These are phyloP conservation scores for Cunninghamia lanceolata DNA, from an alignment of 75 land plant genomes.

Conservation along the genomic window DNA sequence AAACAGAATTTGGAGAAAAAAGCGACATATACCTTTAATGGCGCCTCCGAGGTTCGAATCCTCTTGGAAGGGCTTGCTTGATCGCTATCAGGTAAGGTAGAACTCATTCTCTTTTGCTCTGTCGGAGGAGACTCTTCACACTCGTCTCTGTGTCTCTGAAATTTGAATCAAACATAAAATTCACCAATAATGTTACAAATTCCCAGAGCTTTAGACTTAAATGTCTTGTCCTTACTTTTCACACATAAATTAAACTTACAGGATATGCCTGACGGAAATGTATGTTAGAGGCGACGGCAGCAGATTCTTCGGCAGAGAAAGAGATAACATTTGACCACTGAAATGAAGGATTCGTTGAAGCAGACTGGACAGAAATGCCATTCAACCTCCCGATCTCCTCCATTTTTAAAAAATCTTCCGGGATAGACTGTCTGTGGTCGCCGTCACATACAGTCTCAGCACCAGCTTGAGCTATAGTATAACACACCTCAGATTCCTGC, in stretches of 20 bases:
- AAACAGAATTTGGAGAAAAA: not conserved
- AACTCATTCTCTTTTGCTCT: not conserved
- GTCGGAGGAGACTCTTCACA: not conserved
- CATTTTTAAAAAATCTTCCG: constrained; percentile 1
- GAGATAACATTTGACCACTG: not conserved
- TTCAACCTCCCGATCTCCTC: not conserved
- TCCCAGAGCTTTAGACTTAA: not conserved
- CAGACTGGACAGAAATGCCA: not conserved
- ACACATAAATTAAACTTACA: not conserved
- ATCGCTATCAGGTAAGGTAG: not conserved
- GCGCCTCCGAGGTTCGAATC: constrained; percentile 3
- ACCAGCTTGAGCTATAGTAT: not conserved
- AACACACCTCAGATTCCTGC: not conserved
- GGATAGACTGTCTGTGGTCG: not conserved
- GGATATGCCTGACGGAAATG: not conserved
- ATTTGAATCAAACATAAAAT: not conserved
- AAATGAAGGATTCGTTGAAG: not conserved
- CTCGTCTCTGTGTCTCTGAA: not conserved
- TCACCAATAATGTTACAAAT: not conserved
- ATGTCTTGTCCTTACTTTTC: not conserved
- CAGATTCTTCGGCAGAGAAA: not conserved
- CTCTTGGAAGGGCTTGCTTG: not conserved
- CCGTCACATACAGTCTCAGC: not conserved
- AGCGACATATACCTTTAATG: not conserved
- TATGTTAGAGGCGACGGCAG: not conserved